Base-by-base conservation (phyloP, 495 filamentous ascomycete species). In the Xylaria telfairii region DNA sequence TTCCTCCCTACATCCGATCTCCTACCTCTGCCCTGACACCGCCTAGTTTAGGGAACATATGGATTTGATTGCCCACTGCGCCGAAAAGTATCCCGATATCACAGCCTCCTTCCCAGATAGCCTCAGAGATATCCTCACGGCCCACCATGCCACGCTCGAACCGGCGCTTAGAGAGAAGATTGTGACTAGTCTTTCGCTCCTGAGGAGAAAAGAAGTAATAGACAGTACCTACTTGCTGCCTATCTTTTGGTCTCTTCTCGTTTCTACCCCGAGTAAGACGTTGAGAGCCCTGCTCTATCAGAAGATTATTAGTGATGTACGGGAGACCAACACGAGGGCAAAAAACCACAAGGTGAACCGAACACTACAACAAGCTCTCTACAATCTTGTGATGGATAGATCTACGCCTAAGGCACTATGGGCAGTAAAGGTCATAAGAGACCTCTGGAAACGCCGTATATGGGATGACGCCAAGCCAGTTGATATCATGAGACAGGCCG, bases 401-500 rank as follows among this genome's bases (percentile, higher is more conserved):
- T 87, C 91, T 30, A 94, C 93, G 3, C 87, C 91, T 21, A 95
- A 96, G 78, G 93, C 92, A 19, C 83, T 98, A 65, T 99, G 96
- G 96, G 95, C 96, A 6, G 93, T 97, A 53, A 97, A 95, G 77
- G 81, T 97, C 53, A 94, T 93, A 34, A 86, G 92, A 72, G 94
- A 96, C 80, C 78, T 96, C 73, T 97, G 93, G 94, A 94, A 91
- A 77, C 84, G 94, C 60, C 90, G 95, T 72, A 90, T 96, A 72
- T 97, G 94, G 94, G 91, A 90, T 3, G 93, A 97, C 80, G 85
- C 92, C 1, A 93, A 93, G 77, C 88, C 96, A 1, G 94, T 96
- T 54, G 93, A 96, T 75, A 90, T 97, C 56, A 98, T 98, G 94
- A 96, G 96, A 83, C 92, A 96, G 81, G 93, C 94, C 0, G 87